These are phyloP conservation scores for Senecio squalidus DNA, from an alignment of 140 eudicot species.

Conservation along the genomic window DNA sequence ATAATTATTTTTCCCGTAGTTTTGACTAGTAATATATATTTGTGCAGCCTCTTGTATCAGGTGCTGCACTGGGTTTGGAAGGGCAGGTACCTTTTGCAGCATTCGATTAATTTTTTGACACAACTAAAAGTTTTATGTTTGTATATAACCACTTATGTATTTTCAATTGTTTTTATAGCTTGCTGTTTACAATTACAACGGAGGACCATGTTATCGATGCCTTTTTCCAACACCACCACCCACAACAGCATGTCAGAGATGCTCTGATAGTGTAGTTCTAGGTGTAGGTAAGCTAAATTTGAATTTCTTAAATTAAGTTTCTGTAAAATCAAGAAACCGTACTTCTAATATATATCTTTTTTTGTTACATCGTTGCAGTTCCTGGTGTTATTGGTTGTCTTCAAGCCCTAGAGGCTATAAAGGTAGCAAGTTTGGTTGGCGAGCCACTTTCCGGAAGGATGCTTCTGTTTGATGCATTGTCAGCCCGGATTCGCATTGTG, in stretches of 20 bases:
- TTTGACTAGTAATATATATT: slow-evolving; percentile 10
- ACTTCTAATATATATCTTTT: not conserved
- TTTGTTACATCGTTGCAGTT: slow-evolving; percentile 34
- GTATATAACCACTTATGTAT: slow-evolving; percentile 12
- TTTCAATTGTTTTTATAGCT: slow-evolving; percentile 41
- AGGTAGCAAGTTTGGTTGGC: slow-evolving; percentile 74
- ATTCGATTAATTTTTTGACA: not conserved
- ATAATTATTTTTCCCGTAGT: too few species aligned
- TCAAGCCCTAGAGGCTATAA: slow-evolving; percentile 93
- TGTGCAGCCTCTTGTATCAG: slow-evolving; percentile 92
- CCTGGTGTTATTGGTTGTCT: slow-evolving; percentile 97
- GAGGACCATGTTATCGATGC: slow-evolving; percentile 97
- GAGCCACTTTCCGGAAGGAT: slow-evolving; percentile 90
- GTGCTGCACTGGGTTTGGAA: slow-evolving; percentile 97
- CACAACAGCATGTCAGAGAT: slow-evolving; percentile 88
- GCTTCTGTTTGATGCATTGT: slow-evolving; percentile 91
- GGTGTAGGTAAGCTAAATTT: slow-evolving; percentile 71
- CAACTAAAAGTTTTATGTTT: not conserved
- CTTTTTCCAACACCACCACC: slow-evolving; percentile 95
- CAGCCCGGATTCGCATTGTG: slow-evolving; percentile 82
- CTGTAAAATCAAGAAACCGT: not conserved
- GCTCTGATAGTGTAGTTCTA: slow-evolving; percentile 94
- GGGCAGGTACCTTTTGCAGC: slow-evolving; percentile 63
- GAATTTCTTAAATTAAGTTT: too few species aligned
- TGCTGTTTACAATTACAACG: slow-evolving; percentile 88